Evolutionary conservation across 108 stramenopile species (phyloP), one percentile per base, ranked within the genome.

Genomic region (Nitzschia sp.): DNA sequence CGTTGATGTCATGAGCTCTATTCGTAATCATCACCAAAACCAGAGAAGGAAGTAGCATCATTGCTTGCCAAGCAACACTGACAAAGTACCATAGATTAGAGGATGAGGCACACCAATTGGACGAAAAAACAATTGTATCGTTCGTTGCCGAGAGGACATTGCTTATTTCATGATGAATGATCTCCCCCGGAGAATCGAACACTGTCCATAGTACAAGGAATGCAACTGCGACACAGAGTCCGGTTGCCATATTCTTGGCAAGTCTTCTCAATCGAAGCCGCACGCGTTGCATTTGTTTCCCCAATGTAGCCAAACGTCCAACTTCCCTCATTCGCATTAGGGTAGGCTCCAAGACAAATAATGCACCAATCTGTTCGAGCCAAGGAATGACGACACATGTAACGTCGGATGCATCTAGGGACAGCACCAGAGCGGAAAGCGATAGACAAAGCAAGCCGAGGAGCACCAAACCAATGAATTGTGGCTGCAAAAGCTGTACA

Each of bases 71-170:
- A 22, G 46, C 8, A 5, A 63, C 7, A 20, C 61, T 63, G n/a
- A 41, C 64, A 29, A 65, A 52, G 29, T 12, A 38, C 64, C 64
- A 65, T 17, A 24, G 26, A 39, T 65, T 19, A 7, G 51, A 53
- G 1, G 21, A 52, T 1, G 52, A 53, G n/a, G 15, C 15, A 17
- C 64, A 65, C 34, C 22, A 38, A 34, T 51, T 8, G 2, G n/a
- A 34, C 3, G 17, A 9, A 19, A 3, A 38, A 3, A 65, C 64
- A 38, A 65, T 38, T 25, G 34, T 51, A 7, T 65, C 52, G 2
- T 21, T 51, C 10, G 2, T 7, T 1, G 50, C 25, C 6, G 51
- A 52, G 8, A 41, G 8, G 0, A 14, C 2, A 2, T 52, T 34
- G 15, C 38, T 52, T 17, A 65, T 7, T 1, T 10, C 26, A 24